Conservation (phyloP, 2,329 filamentous ascomycete genomes). For the Penicillium sp. region DNA sequence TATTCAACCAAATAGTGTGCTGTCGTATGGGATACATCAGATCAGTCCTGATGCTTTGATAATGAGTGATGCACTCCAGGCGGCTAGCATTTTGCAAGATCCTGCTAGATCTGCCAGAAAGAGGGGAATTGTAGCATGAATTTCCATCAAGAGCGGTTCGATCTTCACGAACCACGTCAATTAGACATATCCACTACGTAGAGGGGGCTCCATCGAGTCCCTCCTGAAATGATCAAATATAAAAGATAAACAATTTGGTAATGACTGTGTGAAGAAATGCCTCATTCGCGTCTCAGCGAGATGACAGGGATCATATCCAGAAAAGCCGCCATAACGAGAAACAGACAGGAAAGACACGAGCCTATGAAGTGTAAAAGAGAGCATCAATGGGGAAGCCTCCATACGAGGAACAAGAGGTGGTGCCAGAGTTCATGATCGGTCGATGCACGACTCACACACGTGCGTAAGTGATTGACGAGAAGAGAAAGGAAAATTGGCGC, state of each 20-base stretch:
- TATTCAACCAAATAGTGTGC: no score
- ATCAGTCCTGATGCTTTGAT: no score
- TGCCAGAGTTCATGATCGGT: slow-evolving; percentile 23
- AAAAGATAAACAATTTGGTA: background rate
- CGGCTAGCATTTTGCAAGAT: no score
- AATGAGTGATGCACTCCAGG: no score
- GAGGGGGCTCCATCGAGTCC: background rate
- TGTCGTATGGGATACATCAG: no score
- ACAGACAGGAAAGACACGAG: slow-evolving; percentile 9
- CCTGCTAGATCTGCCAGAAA: no score
- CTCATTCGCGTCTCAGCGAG: background rate
- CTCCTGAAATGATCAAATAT: slow-evolving; percentile 1
- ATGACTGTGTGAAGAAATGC: background rate
- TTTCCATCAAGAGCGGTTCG: no score
- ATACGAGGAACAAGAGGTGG: slow-evolving; percentile 17
- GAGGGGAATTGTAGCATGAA: no score
- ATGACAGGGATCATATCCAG: slow-evolving; percentile 9
- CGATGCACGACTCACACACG: slow-evolving; percentile 23
- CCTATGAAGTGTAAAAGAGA: slow-evolving; percentile 9
- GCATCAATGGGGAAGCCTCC: slow-evolving; percentile 11
- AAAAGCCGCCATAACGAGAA: slow-evolving; percentile 9
- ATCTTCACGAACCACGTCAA: no score
- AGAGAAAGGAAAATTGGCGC: slow-evolving; percentile 16
- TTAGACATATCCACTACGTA: no score
- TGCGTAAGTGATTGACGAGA: slow-evolving; percentile 33